These are phyloP conservation scores for Candida insectorum DNA, from an alignment of 805 yeast species.

Conservation along the genomic window DNA sequence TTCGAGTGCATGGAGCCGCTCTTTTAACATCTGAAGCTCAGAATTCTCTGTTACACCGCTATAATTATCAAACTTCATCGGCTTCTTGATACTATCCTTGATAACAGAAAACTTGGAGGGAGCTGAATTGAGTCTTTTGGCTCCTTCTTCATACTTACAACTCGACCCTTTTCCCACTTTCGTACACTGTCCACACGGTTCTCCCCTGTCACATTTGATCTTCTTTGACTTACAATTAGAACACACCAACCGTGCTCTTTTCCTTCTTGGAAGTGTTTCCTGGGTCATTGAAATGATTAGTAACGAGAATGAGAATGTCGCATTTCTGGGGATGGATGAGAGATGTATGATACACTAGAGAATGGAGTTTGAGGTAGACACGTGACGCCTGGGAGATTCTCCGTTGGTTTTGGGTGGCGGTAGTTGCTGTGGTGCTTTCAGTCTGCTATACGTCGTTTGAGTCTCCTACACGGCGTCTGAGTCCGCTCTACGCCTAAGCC, in stretches of 20 bases:
- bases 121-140: constrained; percentile 1
- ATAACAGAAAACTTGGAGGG: constrained; percentile 4
- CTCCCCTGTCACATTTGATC: constrained; percentile 32
- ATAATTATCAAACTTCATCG: constrained; percentile 8
- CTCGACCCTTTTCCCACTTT: constrained; percentile 18
- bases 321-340: neutral
- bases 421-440: no score
- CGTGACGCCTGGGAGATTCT: no score
- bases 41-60: no score
- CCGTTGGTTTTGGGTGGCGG: no score
- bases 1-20: no score
- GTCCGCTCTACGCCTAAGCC: no score
- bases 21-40: no score
- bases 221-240: constrained; percentile 30
- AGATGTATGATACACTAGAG: no score
- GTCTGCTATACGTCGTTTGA: no score
- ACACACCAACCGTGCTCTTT: constrained; percentile 38
- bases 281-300: neutral
- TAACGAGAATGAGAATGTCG: no score
- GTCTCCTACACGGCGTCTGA: no score
- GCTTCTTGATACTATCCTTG: constrained; percentile 11
- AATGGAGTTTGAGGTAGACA: no score
- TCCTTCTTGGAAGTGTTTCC: constrained; percentile 18
- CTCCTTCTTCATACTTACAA: constrained; percentile 14
- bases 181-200: constrained; percentile 33